Base-by-base conservation (phyloP, 805 yeast species). In the Candida gorgasii region DNA sequence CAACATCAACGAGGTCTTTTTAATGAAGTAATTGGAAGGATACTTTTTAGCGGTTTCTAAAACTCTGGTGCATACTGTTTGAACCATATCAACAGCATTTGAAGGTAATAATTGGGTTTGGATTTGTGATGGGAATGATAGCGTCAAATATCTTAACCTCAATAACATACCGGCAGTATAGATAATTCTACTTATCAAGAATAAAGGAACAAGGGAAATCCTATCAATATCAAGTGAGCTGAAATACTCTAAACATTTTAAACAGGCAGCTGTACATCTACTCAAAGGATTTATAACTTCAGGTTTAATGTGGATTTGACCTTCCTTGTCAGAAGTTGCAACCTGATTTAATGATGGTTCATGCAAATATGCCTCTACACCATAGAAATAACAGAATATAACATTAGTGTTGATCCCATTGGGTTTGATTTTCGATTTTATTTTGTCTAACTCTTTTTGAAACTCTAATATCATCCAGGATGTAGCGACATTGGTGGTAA, bases 151-250 rank as follows among this genome's bases (percentile, higher is more conserved):
- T 24, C 87, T 61, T 32, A 81, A 58, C 41, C 84, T 69, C 41
- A 82, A 59, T 19, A 82, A 63, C 72, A 81, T 74, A 6, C 88
- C 89, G 0, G 82, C 78, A 0, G 84, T 79, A 53, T 81, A 82
- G n/a, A 81, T 71, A 27, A 80, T 65, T 49, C 87, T 66, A 2
- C 84, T 67, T 23, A 74, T 72, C 48, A 75, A 78, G 42, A 78
- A 72, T 32, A 82, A 60, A 3, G 90, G 90, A 44, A 78, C 65
- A 2, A 73, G 60, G 0, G 84, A 75, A 15, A 83, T 64, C n/a
- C 69, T 64, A n/a, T 64, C 70, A 5, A 66, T 64, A 1, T 71
- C 50, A 44, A 78, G 61, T 55, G 61, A 64, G 47, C 66, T 65
- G 58, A 69, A 80, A 52, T 71, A 77, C 39, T 69, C 71, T 44